Base-by-base conservation (phyloP, 192 early-diverging fungal genomes). In the Glomus cerebriforme region DNA sequence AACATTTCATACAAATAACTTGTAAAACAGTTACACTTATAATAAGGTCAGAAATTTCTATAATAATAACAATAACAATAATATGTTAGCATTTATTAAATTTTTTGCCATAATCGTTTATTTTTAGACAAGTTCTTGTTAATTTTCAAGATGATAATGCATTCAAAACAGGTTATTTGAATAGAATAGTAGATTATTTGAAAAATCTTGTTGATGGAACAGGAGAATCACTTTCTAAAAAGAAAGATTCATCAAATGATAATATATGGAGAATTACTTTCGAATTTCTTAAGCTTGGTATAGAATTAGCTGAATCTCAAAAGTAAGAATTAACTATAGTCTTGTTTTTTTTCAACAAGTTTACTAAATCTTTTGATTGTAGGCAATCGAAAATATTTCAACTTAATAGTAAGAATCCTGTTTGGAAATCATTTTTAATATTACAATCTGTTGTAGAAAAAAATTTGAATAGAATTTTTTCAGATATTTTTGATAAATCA, bases 191-290 rank as follows among this genome's bases (percentile, higher is more conserved):
- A 22, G 69, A 71, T 47, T 27, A 47, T 24, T 71, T 71, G 12
- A 71, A 47, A 27, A 71, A 29, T 17, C 39, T 71, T 4, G 7
- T 49, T 29, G 24, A n/a, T 24, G 9, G 26, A 29, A 26, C 17
- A 54, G 49, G 19, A 4, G 19, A 54, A 54, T 54, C 49, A 22
- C 7, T n/a, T 54, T 22, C 19, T 5, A 22, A 54, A 54, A 17
- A 22, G 49, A 54, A 54, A 7, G 49, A 19, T 54, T 54, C 49
- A 13, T 37, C 17, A 68, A 39, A 10, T 68, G n/a, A 68, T 31
- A 1, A 29, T 68, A 68, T 37, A 35, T 68, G 66, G 66, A 68
- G 22, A 24, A 39, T 68, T 68, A 10, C n/a, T 68, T 34, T n/a
- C n/a, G 35, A 68, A 35, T 68, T 68, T 68, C 17, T 68, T 10